Percentiles rank a stretch among this genome's conserved stretches.
phyloP scores from a whole-genome alignment of 495 filamentous ascomycete genomes.

The Penicillium egyptiacum region DNA sequence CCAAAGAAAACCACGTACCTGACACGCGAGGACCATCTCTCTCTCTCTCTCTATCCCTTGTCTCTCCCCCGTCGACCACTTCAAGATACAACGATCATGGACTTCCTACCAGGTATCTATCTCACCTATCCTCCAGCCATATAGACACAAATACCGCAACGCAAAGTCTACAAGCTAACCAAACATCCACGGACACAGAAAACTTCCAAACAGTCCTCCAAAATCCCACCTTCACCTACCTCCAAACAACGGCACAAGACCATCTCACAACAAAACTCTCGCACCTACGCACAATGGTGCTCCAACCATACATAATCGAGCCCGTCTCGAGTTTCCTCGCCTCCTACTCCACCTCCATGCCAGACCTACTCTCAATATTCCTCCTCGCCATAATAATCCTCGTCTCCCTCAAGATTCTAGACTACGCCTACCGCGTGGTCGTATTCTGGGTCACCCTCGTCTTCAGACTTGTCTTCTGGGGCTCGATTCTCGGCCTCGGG shows the following conservation, averaged over 20 bases:
- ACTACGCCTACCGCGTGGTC: slow-evolving; percentile 64
- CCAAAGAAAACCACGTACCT: slow-evolving; percentile 2
- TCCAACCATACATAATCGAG: slow-evolving; percentile 43
- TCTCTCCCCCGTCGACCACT: neutral
- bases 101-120: slow-evolving; percentile 27
- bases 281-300: slow-evolving; percentile 38
- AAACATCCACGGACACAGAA: slow-evolving; percentile 9
- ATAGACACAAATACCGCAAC: neutral
- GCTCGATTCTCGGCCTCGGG: slow-evolving; percentile 45
- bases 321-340: slow-evolving; percentile 50
- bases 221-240: slow-evolving; percentile 23
- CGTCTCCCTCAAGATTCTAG: slow-evolving; percentile 64
- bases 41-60: neutral
- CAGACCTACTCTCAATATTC: slow-evolving; percentile 61
- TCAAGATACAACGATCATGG: slow-evolving; percentile 16
- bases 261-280: slow-evolving; percentile 33
- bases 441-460: slow-evolving; percentile 70
- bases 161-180: slow-evolving; percentile 1
- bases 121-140: neutral
- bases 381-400: slow-evolving; percentile 56
- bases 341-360: slow-evolving; percentile 48
- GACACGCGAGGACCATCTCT: neutral
- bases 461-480: slow-evolving; percentile 60
- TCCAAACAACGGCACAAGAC: slow-evolving; percentile 19
- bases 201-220: slow-evolving; percentile 34